These are phyloP conservation scores for Pelargonium myrrhifolium DNA, from an alignment of 441 rosid genomes.

Conservation along the genomic window DNA sequence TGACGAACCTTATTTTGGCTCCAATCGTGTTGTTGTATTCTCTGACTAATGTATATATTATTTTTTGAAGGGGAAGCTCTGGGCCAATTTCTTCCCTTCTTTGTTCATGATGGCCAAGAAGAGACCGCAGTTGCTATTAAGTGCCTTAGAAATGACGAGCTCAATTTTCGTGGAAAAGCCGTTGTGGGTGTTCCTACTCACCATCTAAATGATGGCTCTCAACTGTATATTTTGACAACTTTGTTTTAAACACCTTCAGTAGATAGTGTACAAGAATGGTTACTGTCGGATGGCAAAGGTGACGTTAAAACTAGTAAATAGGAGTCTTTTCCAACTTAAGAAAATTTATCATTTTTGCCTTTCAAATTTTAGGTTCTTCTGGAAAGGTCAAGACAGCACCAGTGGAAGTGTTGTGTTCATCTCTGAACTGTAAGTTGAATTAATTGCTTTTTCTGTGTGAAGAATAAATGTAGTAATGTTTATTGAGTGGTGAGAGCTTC, in stretches of 20 bases:
- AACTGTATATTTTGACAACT: slow-evolving; percentile 61
- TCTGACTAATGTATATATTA: slow-evolving; percentile 23
- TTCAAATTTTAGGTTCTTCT: slow-evolving; percentile 30
- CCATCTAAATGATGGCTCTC: slow-evolving; percentile 71
- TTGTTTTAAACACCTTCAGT: slow-evolving; percentile 63
- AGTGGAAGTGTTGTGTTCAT: slow-evolving; percentile 18
- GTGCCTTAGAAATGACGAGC: slow-evolving; percentile 14
- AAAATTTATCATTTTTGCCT: slow-evolving; percentile 15
- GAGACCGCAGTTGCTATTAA: slow-evolving; percentile 25
- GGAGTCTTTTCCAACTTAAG: neutral
- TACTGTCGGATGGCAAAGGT: slow-evolving; percentile 44
- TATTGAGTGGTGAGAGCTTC: slow-evolving; percentile 18
- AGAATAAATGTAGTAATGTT: slow-evolving; percentile 11
- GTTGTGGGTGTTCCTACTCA: slow-evolving; percentile 52
- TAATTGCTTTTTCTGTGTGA: slow-evolving; percentile 12
- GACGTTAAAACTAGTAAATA: slow-evolving; percentile 19
- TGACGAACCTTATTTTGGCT: neutral
- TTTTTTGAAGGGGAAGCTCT: slow-evolving; percentile 31
- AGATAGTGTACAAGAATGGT: slow-evolving; percentile 56
- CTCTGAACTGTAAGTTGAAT: slow-evolving; percentile 31
- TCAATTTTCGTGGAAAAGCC: slow-evolving; percentile 32
- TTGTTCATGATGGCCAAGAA: slow-evolving; percentile 27
- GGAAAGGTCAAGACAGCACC: slow-evolving; percentile 21
- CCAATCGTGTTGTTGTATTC: slow-evolving; percentile 1
- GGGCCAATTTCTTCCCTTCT: slow-evolving; percentile 41